Conservation (phyloP, 129 eudicot genomes). For the Helianthus annuus region HanXRQr2.0-SUNRISE NC_035443.2:35910581-35911080, state of each 20-base stretch:
- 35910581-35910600: neutral
- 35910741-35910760: neutral
- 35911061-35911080: conserved; percentile 74
- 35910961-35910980: conserved; percentile 44
- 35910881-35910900: conserved; percentile 50
- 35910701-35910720: neutral
- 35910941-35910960: conserved; percentile 60
- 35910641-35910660: conserved; percentile 63
- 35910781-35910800: conserved; percentile 83
- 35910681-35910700: conserved; percentile 30
- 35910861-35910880: conserved; percentile 74
- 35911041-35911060: conserved; percentile 62
- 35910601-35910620: neutral
- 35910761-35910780: conserved; percentile 73
- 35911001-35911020: conserved; percentile 80
- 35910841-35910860: conserved; percentile 78
- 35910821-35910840: conserved; percentile 58
- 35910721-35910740: neutral
- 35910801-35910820: conserved; percentile 92
- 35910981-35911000: conserved; percentile 65
- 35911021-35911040: conserved; percentile 72
- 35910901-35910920: conserved; percentile 64
- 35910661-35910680: conserved; percentile 76
- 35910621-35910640: conserved; percentile 8
- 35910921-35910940: conserved; percentile 75